phyloP scores from a whole-genome alignment of 169 alveolate species.

The Plasmodium gonderi region DNA sequence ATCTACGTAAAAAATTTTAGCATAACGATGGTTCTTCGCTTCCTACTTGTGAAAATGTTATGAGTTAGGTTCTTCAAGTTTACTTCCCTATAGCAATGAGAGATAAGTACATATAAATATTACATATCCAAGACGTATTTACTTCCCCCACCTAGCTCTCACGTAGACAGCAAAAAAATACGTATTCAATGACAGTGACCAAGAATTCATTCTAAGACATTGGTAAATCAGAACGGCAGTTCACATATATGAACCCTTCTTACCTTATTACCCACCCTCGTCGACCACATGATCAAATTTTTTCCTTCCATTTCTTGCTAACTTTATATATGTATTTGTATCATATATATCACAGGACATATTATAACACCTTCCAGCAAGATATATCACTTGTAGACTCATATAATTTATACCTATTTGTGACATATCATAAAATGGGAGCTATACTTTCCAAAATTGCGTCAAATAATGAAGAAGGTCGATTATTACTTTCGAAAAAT shows the following conservation, averaged over 20 bases:
- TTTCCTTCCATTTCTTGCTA: not conserved
- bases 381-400: constrained; percentile 15
- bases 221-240: too few relatives aligned
- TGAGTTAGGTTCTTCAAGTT: not conserved
- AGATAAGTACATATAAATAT: not conserved
- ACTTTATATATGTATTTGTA: constrained; percentile 15
- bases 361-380: constrained; percentile 30
- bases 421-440: constrained; percentile 40
- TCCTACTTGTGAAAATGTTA: not conserved
- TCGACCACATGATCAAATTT: not conserved
- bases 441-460: constrained; percentile 15
- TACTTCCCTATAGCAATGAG: not conserved
- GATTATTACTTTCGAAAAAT: constrained; percentile 14
- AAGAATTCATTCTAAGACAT: too few relatives aligned
- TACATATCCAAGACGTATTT: too few relatives aligned
- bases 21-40: not conserved
- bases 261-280: not conserved
- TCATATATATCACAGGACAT: not conserved
- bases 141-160: too few relatives aligned
- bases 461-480: constrained; percentile 15
- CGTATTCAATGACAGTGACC: too few relatives aligned
- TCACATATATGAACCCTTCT: not conserved
- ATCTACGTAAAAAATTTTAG: not conserved
- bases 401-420: constrained; percentile 11
- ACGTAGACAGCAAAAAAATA: too few relatives aligned